Conservation (phyloP, 2,329 filamentous ascomycete genomes). For the Neonectria coccinea region DNA sequence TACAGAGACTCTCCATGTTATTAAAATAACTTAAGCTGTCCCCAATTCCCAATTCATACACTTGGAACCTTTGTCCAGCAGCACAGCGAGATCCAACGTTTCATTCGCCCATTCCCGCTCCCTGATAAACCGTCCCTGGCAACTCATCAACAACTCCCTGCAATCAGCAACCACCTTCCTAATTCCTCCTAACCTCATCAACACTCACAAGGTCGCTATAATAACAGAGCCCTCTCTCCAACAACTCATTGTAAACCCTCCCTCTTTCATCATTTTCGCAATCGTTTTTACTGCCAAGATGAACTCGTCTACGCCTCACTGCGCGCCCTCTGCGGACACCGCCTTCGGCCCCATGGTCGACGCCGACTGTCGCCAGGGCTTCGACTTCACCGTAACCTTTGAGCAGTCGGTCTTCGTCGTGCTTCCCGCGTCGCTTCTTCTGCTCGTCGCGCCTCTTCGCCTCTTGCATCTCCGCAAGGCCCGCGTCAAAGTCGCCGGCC, state of each 20-base stretch:
- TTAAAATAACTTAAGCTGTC: no score
- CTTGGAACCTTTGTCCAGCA: not conserved
- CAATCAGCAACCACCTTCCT: conserved; percentile 32
- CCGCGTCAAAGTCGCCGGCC: conserved; percentile 43
- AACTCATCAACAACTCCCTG: no score
- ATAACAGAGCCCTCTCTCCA: not conserved
- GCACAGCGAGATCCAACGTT: not conserved
- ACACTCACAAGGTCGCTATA: not conserved
- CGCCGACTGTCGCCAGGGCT: conserved; percentile 52
- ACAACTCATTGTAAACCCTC: not conserved
- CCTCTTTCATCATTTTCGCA: conserved; percentile 6
- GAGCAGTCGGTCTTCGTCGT: conserved; percentile 52
- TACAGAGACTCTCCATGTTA: no score
- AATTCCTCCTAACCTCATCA: conserved; percentile 16
- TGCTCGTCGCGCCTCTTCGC: conserved; percentile 49
- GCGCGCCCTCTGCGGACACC: conserved; percentile 40
- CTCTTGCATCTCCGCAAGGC: conserved; percentile 43
- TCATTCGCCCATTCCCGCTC: no score
- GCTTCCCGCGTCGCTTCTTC: conserved; percentile 46
- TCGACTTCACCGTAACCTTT: conserved; percentile 65
- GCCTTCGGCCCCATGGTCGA: conserved; percentile 44
- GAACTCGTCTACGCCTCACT: conserved; percentile 39
- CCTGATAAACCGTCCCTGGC: no score
- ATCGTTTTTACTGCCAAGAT: conserved; percentile 27
- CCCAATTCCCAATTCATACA: no score